Evolutionary conservation across 2,329 filamentous ascomycete genomes (phyloP).

Genomic region (Neofusicoccum ribis): DNA sequence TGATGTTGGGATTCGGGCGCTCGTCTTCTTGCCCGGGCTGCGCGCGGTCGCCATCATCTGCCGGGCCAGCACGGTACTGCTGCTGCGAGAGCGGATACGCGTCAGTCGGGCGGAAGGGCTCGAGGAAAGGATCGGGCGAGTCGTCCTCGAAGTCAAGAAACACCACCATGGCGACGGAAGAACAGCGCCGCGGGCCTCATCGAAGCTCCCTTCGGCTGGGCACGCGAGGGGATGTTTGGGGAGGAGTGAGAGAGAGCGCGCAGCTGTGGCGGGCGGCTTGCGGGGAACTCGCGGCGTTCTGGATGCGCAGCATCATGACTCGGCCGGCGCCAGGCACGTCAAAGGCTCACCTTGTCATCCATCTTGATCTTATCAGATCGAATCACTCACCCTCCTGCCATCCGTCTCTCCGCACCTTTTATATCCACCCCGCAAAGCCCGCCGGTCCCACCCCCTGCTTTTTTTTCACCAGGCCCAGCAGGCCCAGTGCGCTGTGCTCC

Average conservation of each 20-base stretch:
- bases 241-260: not conserved
- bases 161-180: slow-evolving; percentile 42
- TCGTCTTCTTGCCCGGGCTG: slow-evolving; percentile 24
- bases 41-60: slow-evolving; percentile 16
- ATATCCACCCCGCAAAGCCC: slow-evolving; percentile 3
- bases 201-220: slow-evolving; percentile 7
- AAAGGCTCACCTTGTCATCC: slow-evolving; percentile 1
- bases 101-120: slow-evolving; percentile 20
- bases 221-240: not conserved
- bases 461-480: not conserved
- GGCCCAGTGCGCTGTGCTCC: slow-evolving; percentile 5
- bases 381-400: not conserved
- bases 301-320: slow-evolving; percentile 11
- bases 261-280: no score
- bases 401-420: not conserved
- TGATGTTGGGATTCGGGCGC: slow-evolving; percentile 55
- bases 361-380: slow-evolving; percentile 13
- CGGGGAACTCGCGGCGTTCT: no score
- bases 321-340: not conserved
- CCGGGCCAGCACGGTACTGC: slow-evolving; percentile 29
- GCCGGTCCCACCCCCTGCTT: not conserved
- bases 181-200: slow-evolving; percentile 15
- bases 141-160: slow-evolving; percentile 46
- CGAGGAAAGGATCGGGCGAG: slow-evolving; percentile 27
- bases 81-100: slow-evolving; percentile 28